Evolutionary conservation across 2,329 filamentous ascomycete genomes (phyloP).

Genomic region (Leptographium lundbergii): DNA sequence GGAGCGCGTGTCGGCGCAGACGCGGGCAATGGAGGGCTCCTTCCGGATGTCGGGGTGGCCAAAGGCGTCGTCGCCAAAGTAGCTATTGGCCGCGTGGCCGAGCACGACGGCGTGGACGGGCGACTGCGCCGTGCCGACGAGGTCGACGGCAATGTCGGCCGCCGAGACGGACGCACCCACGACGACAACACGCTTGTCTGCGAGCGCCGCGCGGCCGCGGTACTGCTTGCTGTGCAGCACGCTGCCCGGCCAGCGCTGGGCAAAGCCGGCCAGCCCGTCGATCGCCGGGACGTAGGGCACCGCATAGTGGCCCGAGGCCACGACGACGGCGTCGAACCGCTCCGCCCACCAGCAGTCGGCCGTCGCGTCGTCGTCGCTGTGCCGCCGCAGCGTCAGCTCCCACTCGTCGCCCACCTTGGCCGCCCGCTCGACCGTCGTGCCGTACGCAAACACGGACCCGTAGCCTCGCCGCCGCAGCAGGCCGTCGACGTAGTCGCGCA

Average conservation of each 20-base stretch:
- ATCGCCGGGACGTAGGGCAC: conserved; percentile 39
- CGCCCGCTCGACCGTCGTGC: conserved; percentile 48
- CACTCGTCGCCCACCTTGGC: conserved; percentile 37
- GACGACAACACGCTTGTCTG: conserved; percentile 30
- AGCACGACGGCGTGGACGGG: conserved; percentile 16
- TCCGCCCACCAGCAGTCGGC: conserved; percentile 48
- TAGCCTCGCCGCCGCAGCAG: conserved; percentile 25
- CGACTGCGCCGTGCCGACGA: conserved; percentile 10
- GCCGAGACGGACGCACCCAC: conserved; percentile 38
- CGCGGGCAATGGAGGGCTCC: conserved; percentile 7
- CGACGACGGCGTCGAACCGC: conserved; percentile 51
- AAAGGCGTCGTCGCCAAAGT: conserved; percentile 26
- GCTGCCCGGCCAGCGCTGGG: conserved; percentile 29
- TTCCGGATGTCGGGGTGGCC: conserved; percentile 18
- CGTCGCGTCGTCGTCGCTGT: conserved; percentile 13
- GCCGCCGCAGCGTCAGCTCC: conserved; percentile 35
- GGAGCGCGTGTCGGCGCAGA: conserved; percentile 28
- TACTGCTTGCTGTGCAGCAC: conserved; percentile 59
- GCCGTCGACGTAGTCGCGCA: conserved; percentile 38
- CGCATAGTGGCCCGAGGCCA: conserved; percentile 56
- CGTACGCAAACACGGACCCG: conserved; percentile 34
- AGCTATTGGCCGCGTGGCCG: conserved; percentile 16
- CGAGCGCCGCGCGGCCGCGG: conserved; percentile 36
- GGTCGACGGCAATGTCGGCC: conserved; percentile 45
- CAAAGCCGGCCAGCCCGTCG: conserved; percentile 30